phyloP scores from a whole-genome alignment of 208 protist species.

The Tritrichomonas foetus region DNA sequence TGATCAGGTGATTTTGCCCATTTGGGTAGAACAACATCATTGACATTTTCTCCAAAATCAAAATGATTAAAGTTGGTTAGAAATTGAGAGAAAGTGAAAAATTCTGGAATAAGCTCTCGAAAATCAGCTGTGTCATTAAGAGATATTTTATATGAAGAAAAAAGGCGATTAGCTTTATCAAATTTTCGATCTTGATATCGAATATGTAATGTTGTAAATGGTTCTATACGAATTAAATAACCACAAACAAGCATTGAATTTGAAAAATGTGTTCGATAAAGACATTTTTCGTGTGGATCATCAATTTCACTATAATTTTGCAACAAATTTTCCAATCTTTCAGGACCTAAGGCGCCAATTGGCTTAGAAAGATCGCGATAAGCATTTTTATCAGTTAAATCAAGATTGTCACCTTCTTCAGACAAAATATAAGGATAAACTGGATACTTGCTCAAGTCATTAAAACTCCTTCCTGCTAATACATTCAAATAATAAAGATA shows the following conservation, averaged over 20 bases:
- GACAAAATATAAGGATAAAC: background rate
- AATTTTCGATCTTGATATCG: conserved; percentile 75
- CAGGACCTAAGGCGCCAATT: background rate
- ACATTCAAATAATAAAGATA: background rate
- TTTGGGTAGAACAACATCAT: background rate
- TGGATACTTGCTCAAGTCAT: background rate
- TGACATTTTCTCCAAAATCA: background rate
- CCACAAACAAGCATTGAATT: conserved; percentile 96
- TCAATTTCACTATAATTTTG: conserved; percentile 64
- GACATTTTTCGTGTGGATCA: background rate
- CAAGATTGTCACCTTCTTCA: background rate
- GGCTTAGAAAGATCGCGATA: background rate
- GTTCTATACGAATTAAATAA: conserved; percentile 86
- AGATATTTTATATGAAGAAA: conserved; percentile 47
- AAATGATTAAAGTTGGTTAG: background rate
- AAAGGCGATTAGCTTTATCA: conserved; percentile 56
- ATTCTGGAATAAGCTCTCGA: background rate
- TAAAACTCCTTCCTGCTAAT: background rate
- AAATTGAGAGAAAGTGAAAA: background rate
- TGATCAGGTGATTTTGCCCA: background rate
- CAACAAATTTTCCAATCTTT: conserved; percentile 35
- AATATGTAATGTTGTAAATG: conserved; percentile 81
- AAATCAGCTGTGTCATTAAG: background rate
- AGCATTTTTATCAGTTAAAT: background rate
- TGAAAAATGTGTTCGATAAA: conserved; percentile 62